A percentile compares a stretch with the other conserved stretches of the same genome.
Conservation (phyloP, 805 yeast genomes). For the Lipomyces starkeyi region DNA sequence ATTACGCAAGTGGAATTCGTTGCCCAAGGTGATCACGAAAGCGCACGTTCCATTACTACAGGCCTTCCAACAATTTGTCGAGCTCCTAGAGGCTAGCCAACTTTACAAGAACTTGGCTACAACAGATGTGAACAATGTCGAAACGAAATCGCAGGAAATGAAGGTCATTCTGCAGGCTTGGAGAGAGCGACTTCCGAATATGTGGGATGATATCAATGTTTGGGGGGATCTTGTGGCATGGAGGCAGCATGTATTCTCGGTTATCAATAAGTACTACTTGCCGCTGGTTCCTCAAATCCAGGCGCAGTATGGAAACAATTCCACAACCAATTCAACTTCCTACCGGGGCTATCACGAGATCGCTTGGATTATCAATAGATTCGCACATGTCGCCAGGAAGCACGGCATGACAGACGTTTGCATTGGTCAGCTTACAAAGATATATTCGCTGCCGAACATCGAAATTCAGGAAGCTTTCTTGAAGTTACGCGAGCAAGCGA, state of each 20-base stretch:
- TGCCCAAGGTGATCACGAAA: slow-evolving; percentile 73
- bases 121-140: slow-evolving; percentile 90
- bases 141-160: slow-evolving; percentile 89
- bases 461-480: slow-evolving; percentile 98
- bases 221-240: slow-evolving; percentile 98
- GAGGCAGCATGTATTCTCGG: slow-evolving; percentile 98
- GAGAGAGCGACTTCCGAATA: slow-evolving; percentile 95
- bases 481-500: slow-evolving; percentile 95
- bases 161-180: slow-evolving; percentile 95
- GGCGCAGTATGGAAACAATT: slow-evolving; percentile 53
- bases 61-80: slow-evolving; percentile 96
- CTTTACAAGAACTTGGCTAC: slow-evolving; percentile 85
- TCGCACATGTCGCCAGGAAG: slow-evolving; percentile 97
- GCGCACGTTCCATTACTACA: slow-evolving; percentile 92
- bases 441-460: slow-evolving; percentile 93
- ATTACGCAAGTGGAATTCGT: slow-evolving; percentile 87
- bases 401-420: slow-evolving; percentile 98
- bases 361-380: slow-evolving; percentile 97
- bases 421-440: slow-evolving; percentile 87
- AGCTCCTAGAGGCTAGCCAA: slow-evolving; percentile 95
- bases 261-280: slow-evolving; percentile 90
- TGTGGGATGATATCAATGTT: slow-evolving; percentile 96
- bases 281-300: slow-evolving; percentile 89
- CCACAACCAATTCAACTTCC: slow-evolving; percentile 85
- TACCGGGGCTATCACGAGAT: slow-evolving; percentile 98